A percentile compares a stretch with the other conserved stretches of the same genome.
phyloP scores from a whole-genome alignment of 345 rosid species.

The Clausena lansium region DNA sequence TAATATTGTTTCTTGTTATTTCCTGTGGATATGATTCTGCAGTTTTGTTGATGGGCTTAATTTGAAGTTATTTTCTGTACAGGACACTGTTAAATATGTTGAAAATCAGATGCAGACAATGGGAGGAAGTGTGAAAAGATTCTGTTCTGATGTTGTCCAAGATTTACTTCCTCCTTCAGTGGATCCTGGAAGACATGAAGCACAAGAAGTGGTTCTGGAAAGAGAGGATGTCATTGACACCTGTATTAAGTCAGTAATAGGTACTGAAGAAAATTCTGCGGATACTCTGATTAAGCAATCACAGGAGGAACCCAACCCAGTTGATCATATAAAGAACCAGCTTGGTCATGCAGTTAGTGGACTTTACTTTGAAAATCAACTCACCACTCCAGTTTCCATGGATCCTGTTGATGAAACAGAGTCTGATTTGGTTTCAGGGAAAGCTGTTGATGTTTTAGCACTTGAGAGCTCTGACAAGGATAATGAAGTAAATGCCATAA shows the following conservation, averaged over 20 bases:
- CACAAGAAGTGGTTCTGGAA: constrained; percentile 20
- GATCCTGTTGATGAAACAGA: constrained; percentile 17
- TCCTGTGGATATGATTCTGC: not conserved
- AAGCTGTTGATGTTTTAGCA: constrained; percentile 16
- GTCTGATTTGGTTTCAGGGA: constrained; percentile 16
- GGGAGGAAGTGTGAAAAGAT: constrained; percentile 39
- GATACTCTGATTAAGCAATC: constrained; percentile 12
- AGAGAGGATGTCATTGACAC: constrained; percentile 16
- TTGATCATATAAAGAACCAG: constrained; percentile 9
- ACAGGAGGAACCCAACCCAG: constrained; percentile 9
- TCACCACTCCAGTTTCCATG: not conserved
- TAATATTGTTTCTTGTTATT: constrained; percentile 6
- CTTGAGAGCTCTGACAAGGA: constrained; percentile 8
- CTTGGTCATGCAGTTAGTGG: constrained; percentile 6
- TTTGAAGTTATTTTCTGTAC: constrained; percentile 18
- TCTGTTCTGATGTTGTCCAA: constrained; percentile 40
- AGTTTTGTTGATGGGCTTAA: not conserved
- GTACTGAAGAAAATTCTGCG: constrained; percentile 16
- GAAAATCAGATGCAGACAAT: constrained; percentile 39
- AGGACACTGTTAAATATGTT: constrained; percentile 47
- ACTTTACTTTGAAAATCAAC: constrained; percentile 1
- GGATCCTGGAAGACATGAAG: constrained; percentile 31
- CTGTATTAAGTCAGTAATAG: constrained; percentile 17
- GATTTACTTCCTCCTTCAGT: constrained; percentile 28
- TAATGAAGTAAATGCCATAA: constrained; percentile 26